Base-by-base conservation (phyloP, 2,329 filamentous ascomycete genomes). In the Geosmithia flava region DNA sequence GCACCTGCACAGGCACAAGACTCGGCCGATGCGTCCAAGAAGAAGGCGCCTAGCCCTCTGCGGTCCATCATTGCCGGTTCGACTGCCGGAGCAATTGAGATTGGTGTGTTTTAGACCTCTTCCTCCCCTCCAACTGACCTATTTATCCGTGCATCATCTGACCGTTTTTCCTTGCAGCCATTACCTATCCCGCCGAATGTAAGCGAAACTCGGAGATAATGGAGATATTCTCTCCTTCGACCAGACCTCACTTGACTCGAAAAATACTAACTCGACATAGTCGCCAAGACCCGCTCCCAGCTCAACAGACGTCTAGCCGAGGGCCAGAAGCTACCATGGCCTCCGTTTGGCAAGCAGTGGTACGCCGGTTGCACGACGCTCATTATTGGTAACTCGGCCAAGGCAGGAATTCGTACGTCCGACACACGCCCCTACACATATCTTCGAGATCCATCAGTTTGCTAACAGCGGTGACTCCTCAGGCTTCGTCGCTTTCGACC, bases 281-380 rank as follows among this genome's bases (percentile, higher is more conserved):
- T 97, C 70, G 91, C 91, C 59, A 97, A 97, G 72, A 97, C 93
- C 48, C 77, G 93, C 56, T 87, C 87, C 49, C 93, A 97, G 67
- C 81, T 98, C 60, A 98, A 98, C 66, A 81, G 84, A 56, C 80
- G 83, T 57, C 74, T 97, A 59, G 74, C 85, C 45, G 82, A 85
- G 48, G 84, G 83, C 44, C 74, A 94, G 72, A 96, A 95, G 71
- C 77, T 96, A 29, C 89, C 91, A 47, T 96, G 88, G 86, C 93
- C 93, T 42, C 87, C 87, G 11, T 97, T 97, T 60, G 93, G 93
- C 45, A 74, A 69, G 57, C 88, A 95, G 66, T 98, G 93, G 93
- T 98, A 98, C 66, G 91, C 93, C 13, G 93, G 93, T 39, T 98
- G 93, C 70, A 97, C 93, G 44, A 97, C 93, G 27, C 70, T 96